phyloP scores from a whole-genome alignment of 495 filamentous ascomycete species.

The Penicillium steckii region DNA sequence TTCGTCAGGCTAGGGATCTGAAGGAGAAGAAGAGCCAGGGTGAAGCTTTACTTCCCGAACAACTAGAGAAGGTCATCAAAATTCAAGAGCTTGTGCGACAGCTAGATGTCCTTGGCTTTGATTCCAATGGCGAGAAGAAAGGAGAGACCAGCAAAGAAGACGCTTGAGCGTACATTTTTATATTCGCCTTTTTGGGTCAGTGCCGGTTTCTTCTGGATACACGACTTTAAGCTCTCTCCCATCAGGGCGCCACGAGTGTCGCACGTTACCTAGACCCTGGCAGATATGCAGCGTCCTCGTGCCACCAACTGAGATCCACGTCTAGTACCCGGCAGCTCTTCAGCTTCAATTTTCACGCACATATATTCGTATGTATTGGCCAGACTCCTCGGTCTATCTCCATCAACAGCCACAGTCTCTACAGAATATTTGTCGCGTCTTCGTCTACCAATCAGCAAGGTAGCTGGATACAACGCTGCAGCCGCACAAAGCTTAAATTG shows the following conservation, averaged over 20 bases:
- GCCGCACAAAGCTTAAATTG: too few species aligned
- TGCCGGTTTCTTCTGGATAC: neutral
- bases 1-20: constrained; percentile 87
- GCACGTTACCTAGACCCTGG: neutral
- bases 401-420: neutral
- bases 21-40: constrained; percentile 89
- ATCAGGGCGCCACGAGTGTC: neutral
- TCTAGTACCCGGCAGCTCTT: neutral
- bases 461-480: neutral
- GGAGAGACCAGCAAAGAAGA: constrained; percentile 9
- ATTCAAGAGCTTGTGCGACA: constrained; percentile 91
- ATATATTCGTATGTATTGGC: neutral
- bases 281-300: neutral
- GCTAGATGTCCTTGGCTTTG: constrained; percentile 82
- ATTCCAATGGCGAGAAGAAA: constrained; percentile 60
- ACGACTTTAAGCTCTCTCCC: neutral
- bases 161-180: constrained; percentile 4
- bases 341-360: neutral
- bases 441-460: neutral
- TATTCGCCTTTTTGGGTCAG: too few species aligned
- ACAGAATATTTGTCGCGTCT: neutral
- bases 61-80: constrained; percentile 96
- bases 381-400: neutral
- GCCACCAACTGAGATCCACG: neutral
- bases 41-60: constrained; percentile 80